Evolutionary conservation across 768 basidiomycete genomes (phyloP).

Genomic region (Lactifluus echinatus): DNA sequence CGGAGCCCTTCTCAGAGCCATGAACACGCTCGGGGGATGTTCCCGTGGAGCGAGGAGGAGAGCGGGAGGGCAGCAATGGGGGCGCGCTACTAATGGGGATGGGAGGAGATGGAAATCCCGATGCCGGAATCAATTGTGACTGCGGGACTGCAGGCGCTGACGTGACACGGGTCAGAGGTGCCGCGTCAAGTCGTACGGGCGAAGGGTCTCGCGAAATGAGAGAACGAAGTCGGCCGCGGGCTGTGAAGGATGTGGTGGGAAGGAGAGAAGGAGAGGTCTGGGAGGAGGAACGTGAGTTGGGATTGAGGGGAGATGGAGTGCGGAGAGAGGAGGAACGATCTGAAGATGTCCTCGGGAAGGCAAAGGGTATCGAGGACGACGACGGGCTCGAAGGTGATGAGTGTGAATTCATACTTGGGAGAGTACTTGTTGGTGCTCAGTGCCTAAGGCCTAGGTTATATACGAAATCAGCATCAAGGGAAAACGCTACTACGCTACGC

Average conservation of each 20-base stretch:
- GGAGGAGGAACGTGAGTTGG: constrained; percentile 1
- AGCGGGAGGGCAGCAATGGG: constrained; percentile 11
- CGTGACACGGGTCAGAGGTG: constrained; percentile 9
- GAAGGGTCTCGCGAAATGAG: not conserved
- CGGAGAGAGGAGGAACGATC: not conserved
- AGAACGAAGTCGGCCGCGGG: not conserved
- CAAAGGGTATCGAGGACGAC: not conserved
- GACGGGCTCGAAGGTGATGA: not conserved
- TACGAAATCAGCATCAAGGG: too few species aligned
- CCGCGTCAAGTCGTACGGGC: not conserved
- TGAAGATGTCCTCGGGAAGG: not conserved
- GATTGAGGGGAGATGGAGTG: constrained; percentile 10
- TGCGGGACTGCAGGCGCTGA: constrained; percentile 3
- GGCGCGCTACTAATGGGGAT: not conserved
- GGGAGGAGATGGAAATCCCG: constrained; percentile 12
- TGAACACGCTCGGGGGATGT: constrained; percentile 5
- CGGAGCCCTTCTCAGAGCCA: constrained; percentile 1
- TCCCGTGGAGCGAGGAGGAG: constrained; percentile 1
- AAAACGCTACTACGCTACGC: too few species aligned
- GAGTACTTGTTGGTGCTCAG: too few species aligned
- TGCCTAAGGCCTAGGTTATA: too few species aligned
- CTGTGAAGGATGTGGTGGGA: not conserved
- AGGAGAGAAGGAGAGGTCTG: not conserved
- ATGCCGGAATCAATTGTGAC: not conserved
- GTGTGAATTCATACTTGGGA: not conserved